These are phyloP conservation scores for Cyclotella distinguenda DNA, from an alignment of 108 stramenopile species.

Conservation along the genomic window DNA sequence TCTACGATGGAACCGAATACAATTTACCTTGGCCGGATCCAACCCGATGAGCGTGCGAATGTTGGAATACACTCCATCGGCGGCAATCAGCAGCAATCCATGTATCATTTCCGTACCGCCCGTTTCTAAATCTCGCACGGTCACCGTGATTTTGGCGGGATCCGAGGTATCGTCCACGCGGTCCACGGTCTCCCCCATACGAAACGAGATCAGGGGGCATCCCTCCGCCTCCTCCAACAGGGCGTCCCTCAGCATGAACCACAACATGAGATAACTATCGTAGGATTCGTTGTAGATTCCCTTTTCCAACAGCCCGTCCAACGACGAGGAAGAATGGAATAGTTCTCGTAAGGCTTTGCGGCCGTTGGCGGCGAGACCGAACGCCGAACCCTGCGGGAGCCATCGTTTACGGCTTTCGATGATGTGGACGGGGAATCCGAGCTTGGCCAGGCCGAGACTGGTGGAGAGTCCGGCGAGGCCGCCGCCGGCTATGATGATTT, in stretches of 20 bases:
- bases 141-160: neutral
- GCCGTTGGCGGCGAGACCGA: slow-evolving; percentile 35
- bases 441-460: slow-evolving; percentile 19
- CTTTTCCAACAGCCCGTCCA: slow-evolving; percentile 11
- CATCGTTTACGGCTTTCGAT: slow-evolving; percentile 20
- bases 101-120: neutral
- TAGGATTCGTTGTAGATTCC: slow-evolving; percentile 13
- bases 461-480: slow-evolving; percentile 34
- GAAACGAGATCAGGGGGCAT: neutral
- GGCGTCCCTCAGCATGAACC: slow-evolving; percentile 35
- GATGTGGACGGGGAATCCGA: neutral
- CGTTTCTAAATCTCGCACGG: neutral
- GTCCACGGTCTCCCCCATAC: slow-evolving; percentile 15
- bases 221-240: slow-evolving; percentile 21
- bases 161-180: slow-evolving; percentile 8
- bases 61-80: slow-evolving; percentile 49
- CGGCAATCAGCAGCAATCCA: slow-evolving; percentile 28
- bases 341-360: slow-evolving; percentile 35
- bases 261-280: slow-evolving; percentile 29
- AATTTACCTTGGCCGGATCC: slow-evolving; percentile 11
- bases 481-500: slow-evolving; percentile 33
- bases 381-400: slow-evolving; percentile 25
- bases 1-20: neutral
- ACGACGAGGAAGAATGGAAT: slow-evolving; percentile 5
- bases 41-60: slow-evolving; percentile 27